Conservation (phyloP, 2,329 filamentous ascomycete species). For the Onygenales sp. region DNA sequence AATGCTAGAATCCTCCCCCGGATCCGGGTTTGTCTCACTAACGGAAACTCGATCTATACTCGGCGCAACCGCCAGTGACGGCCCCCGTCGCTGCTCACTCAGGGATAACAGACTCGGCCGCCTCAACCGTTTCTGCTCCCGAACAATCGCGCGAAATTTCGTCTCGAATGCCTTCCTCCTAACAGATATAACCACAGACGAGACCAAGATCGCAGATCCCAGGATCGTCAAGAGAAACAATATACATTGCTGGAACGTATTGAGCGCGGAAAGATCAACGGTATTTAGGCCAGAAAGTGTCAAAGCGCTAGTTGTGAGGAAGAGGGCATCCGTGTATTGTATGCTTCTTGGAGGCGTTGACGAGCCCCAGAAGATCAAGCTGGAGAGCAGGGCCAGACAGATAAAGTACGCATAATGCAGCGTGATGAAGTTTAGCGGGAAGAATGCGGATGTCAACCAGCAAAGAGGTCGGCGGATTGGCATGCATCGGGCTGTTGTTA, state of each 20-base stretch:
- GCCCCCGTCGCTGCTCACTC: too few species aligned
- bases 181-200: conserved; percentile 52
- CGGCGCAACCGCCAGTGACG: background rate
- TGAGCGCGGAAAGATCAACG: conserved; percentile 48
- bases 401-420: conserved; percentile 62
- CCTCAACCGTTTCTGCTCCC: conserved; percentile 14
- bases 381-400: conserved; percentile 43
- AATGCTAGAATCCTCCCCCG: background rate
- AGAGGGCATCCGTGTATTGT: conserved; percentile 55
- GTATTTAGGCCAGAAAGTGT: conserved; percentile 61
- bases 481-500: too few species aligned
- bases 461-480: background rate
- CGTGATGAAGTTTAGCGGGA: conserved; percentile 50
- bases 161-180: conserved; percentile 54
- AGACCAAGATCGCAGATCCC: conserved; percentile 59
- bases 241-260: conserved; percentile 58
- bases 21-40: background rate
- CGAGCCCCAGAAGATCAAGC: conserved; percentile 49
- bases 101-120: conserved; percentile 3
- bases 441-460: conserved; percentile 11
- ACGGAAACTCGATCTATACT: background rate
- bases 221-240: conserved; percentile 57
- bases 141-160: conserved; percentile 47
- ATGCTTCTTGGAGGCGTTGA: conserved; percentile 45
- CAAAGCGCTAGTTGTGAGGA: conserved; percentile 57